Percentiles rank a stretch among this genome's conserved stretches.
Evolutionary conservation across 2,329 filamentous ascomycete genomes (phyloP).

Genomic region (Acrocalymma vagum): DNA sequence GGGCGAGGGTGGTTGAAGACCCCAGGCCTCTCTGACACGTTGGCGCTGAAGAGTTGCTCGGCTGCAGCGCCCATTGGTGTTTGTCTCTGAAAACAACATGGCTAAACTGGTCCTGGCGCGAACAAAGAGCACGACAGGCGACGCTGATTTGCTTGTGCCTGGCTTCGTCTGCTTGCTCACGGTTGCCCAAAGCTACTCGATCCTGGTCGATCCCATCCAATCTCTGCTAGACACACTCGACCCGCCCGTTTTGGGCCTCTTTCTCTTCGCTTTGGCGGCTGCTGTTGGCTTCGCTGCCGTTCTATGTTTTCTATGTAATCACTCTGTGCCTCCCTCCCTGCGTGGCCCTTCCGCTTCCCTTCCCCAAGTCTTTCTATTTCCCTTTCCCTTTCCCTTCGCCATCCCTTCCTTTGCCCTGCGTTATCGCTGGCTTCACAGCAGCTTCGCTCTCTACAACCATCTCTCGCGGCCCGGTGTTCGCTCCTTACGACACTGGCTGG

Average conservation of each 20-base stretch:
- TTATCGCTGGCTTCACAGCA: conserved; percentile 33
- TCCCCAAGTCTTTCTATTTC: conserved; percentile 21
- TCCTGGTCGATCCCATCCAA: conserved; percentile 32
- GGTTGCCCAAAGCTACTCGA: too few relatives aligned
- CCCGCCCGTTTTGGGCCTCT: too few relatives aligned
- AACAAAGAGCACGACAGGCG: too few relatives aligned
- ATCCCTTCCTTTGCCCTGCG: conserved; percentile 36
- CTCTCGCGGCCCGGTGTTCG: conserved; percentile 46
- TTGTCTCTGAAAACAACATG: too few relatives aligned
- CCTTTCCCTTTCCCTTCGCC: conserved; percentile 31
- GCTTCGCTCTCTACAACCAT: conserved; percentile 35
- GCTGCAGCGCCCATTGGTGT: conserved; percentile 23
- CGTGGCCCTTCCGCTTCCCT: conserved; percentile 26
- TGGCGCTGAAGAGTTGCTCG: conserved; percentile 23
- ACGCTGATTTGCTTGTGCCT: conserved; percentile 29
- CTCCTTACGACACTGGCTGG: conserved; percentile 48
- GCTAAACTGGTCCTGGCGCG: conserved; percentile 24
- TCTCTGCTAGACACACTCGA: conserved; percentile 35
- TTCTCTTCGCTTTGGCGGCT: too few relatives aligned
- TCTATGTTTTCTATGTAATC: too few relatives aligned
- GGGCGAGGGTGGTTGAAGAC: conserved; percentile 14
- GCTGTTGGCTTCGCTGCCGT: too few relatives aligned
- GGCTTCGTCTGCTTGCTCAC: too few relatives aligned
- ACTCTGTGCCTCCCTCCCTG: too few relatives aligned
- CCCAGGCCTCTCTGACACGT: conserved; percentile 34